Evolutionary conservation across 164 flowering plant species (phyloP).

Genomic region (Malania oleifera): DNA sequence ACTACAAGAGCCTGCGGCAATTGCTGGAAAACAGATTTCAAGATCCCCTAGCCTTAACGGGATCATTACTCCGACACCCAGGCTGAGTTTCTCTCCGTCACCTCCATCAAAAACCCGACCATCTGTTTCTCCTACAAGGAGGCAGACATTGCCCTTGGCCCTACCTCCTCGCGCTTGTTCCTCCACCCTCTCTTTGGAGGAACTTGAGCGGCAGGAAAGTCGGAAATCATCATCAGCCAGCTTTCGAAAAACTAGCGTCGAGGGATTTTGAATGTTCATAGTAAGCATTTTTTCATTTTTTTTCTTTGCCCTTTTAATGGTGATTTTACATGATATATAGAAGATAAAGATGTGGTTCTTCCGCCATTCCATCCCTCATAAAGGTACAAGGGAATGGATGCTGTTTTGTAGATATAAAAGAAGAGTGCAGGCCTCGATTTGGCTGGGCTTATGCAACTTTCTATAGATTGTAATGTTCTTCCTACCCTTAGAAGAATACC

Average conservation of each 20-base stretch:
- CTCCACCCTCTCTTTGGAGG: conserved; percentile 46
- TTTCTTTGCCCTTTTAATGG: conserved; percentile 3
- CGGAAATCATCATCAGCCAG: conserved; percentile 46
- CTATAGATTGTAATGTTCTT: too few relatives aligned
- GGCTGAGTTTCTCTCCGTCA: conserved; percentile 56
- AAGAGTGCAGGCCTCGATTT: conserved; percentile 9
- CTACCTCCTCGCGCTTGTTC: conserved; percentile 62
- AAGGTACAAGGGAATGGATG: conserved; percentile 24
- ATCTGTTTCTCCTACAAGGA: conserved; percentile 41
- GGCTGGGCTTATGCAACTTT: conserved; percentile 18
- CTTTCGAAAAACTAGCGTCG: conserved; percentile 54
- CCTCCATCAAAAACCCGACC: conserved; percentile 44
- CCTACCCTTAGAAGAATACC: too few relatives aligned
- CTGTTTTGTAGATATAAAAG: conserved; percentile 39
- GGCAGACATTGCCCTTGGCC: conserved; percentile 22
- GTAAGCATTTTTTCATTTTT: conserved; percentile 19
- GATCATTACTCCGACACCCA: conserved; percentile 38
- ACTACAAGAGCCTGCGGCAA: conserved; percentile 67
- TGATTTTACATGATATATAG: conserved; percentile 32
- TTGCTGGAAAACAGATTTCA: conserved; percentile 52
- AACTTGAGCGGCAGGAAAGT: conserved; percentile 48
- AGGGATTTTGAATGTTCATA: conserved; percentile 74
- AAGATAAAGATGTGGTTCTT: conserved; percentile 33
- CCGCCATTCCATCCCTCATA: conserved; percentile 28
- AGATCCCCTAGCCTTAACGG: conserved; percentile 82